These are phyloP conservation scores for Didymella pinodella DNA, from an alignment of 2,329 filamentous ascomycete genomes.

Conservation along the genomic window DNA sequence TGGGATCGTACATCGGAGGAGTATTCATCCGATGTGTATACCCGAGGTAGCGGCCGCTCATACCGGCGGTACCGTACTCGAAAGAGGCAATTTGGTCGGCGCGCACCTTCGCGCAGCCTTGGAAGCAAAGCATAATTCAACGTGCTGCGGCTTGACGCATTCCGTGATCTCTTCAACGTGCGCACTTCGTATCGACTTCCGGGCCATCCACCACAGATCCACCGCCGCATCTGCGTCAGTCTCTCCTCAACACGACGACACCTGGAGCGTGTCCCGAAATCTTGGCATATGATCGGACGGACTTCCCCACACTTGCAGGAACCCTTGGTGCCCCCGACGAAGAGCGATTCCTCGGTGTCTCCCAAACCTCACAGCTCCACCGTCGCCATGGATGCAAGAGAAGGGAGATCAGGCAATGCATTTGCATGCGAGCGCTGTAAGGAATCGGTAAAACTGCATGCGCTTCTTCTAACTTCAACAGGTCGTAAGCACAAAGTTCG, in stretches of 20 bases:
- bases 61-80: constrained; percentile 15
- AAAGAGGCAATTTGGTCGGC: constrained; percentile 17
- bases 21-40: constrained; percentile 37
- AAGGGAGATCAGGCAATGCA: constrained; percentile 48
- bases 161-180: constrained; percentile 11
- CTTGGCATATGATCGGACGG: constrained; percentile 49
- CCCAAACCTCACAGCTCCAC: constrained; percentile 38
- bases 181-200: constrained; percentile 6
- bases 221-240: constrained; percentile 7
- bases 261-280: constrained; percentile 30
- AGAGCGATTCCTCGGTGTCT: constrained; percentile 30
- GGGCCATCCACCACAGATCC: constrained; percentile 4
- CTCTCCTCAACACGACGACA: constrained; percentile 12
- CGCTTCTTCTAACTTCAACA: constrained; percentile 13
- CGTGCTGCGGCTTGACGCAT: constrained; percentile 4
- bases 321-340: constrained; percentile 30
- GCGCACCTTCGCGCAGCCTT: constrained; percentile 5
- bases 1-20: constrained; percentile 34
- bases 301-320: constrained; percentile 45
- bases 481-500: constrained; percentile 48
- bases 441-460: constrained; percentile 1
- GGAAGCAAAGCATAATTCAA: constrained; percentile 6
- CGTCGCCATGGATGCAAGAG: constrained; percentile 46
- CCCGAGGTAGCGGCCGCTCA: constrained; percentile 35
- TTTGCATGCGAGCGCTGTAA: constrained; percentile 49